Base-by-base conservation (phyloP, 1,139 yeast genomes). In the Debaryomyces subglobosus region DNA sequence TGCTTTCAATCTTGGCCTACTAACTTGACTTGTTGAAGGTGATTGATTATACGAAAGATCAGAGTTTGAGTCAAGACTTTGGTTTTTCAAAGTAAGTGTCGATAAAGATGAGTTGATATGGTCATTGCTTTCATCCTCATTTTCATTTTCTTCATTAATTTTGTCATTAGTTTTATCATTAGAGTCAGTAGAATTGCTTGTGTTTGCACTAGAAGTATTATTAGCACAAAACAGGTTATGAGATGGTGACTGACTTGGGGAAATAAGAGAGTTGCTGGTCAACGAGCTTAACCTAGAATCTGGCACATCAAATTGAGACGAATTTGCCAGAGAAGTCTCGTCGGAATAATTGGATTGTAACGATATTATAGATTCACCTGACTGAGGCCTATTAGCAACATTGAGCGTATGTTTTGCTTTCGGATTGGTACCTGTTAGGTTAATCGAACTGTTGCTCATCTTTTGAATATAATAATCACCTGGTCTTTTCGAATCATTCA, bases 401-500 rank as follows among this genome's bases (percentile, higher is more conserved):
- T 54, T 52, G 37, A 44, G 53, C 40, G 33, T 39, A 35, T 27
- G 25, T n/a, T 43, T 40, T 37, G 29, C 8, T 24, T 43, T 47
- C 18, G 39, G 16, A 25, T 45, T 48, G 5, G 43, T 24, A 13
- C 38, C 29, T 15, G 45, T 21, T 32, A 56, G 40, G 36, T 52
- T 52, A 16, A 47, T 25, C n/a, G 55, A 49, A 30, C 54, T 52
- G 32, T 53, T 52, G 44, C 58, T 62, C 41, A 73, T 54, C 49
- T 69, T 71, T 45, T 68, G 69, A 38, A 72, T 65, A 52, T 66
- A 75, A 55, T 72, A 74, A 54, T 74, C 79, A 35, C 79, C 74
- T 0, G 80, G 80, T 39, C 79, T 57, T 51, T 72, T 73, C n/a
- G 55, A 53, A 27, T 65, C 73, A 38, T 51, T 58, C n/a, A 61